Evolutionary conservation across 1,284 basidiomycete species (phyloP), one percentile per base, ranked within the genome.

Genomic region (Peniophora sp.): DNA sequence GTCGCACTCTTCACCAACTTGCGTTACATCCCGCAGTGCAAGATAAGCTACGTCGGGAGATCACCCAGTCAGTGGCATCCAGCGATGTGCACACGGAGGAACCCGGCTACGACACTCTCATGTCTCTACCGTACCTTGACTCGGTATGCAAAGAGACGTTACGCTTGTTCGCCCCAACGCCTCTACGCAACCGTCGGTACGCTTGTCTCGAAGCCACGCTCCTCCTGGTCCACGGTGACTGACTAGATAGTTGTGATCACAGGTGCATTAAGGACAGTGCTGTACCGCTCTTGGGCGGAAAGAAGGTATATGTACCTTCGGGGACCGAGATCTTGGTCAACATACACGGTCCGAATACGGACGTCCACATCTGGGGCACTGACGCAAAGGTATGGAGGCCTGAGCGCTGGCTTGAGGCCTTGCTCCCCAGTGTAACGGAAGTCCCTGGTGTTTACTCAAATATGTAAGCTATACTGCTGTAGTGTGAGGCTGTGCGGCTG

Each of bases 61-160:
- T 62, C 17, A 32, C 49, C n/a, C 51, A 50, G 27, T 5, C 6
- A 32, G 6, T 32, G 27, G n/a, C n/a, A n/a, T n/a, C n/a, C n/a
- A n/a, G n/a, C n/a, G n/a, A 32, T 32, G 27, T 32, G 27, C 6
- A 32, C 6, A 32, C 27, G 27, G 27, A 32, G 5, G 43, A 47
- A 10, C 47, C 59, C 17, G 43, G 47, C 1, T 59, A 60, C 37
- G 66, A 70, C 2, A 58, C 62, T 10, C 55, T 74, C 24, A 65
- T 66, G 50, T 56, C 56, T 9, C 55, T 71, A 5, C 57, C 62
- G 1, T 67, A 67, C 43, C 53, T 72, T 27, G 64, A 72, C 50
- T 61, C 60, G 14, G 60, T 73, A 17, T 57, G 64, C 36, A 55
- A 60, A 24, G 67, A 68, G 52, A 59, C 58, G 0, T 46, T 68